Evolutionary conservation across 108 stramenopile species (phyloP), one percentile per base, ranked within the genome.

Genomic region (Nannochloropsis oceanica): DNA sequence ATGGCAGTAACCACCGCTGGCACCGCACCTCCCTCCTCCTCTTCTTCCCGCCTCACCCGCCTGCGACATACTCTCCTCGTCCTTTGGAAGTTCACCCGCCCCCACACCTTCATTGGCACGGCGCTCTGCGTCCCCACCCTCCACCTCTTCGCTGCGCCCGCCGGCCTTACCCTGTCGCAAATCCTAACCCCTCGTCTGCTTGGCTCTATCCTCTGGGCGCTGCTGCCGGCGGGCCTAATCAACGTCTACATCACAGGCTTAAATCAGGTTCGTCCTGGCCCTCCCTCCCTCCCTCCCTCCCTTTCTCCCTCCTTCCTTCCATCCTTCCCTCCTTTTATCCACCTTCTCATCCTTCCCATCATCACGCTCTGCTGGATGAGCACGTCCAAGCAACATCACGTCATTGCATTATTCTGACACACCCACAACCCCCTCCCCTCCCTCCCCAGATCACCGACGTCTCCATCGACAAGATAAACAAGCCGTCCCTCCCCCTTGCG

Each of bases 221-320:
- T 95, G 83, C 79, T 95, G 79, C 97, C 97, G 12, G 89, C 96
- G 11, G 91, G 97, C n/a, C 89, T 97, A 73, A 95, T 95, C 93
- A 98, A 98, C 89, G 85, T 97, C 44, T 97, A 95, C 93, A 96
- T 98, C 86, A 97, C 96, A 2, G 97, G 97, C 25, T 87, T 98
- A 44, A 98, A 98, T 86, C 97, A 98, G 91, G 89, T 25, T 3
- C 24, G 79, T 25, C 24, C 79, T n/a, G 1, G 34, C 5, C 34
- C 34, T 34, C 34, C 34, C 34, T 34, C 34, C 34, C 34, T 34
- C 34, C 34, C 34, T 34, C 34, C 34, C 5, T 34, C 34, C 34
- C 5, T 34, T 5, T 5, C 5, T 34, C 34, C 34, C 34, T 34
- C 34, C 34, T 34, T 34, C 34, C 34, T 34, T 34, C 34, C n/a